Percentiles rank a stretch among this genome's conserved stretches.
phyloP scores from a whole-genome alignment of 495 filamentous ascomycete genomes.

The Talaromyces ruber region DNA sequence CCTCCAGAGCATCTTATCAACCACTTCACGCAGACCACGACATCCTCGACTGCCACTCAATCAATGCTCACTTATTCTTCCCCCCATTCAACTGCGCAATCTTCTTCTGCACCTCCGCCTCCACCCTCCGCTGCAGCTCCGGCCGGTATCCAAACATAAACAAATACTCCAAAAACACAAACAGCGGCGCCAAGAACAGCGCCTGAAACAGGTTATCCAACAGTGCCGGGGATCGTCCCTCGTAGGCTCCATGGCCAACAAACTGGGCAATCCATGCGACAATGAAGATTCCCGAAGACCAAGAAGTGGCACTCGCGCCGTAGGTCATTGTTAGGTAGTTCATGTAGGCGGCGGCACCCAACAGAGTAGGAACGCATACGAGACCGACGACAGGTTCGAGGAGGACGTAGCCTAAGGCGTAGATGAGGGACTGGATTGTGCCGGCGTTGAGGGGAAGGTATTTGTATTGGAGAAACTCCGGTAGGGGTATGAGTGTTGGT shows the following conservation, averaged over 20 bases:
- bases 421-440: constrained; percentile 63
- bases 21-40: neutral
- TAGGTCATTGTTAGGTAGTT: constrained; percentile 68
- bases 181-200: constrained; percentile 90
- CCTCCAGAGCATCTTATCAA: neutral
- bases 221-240: constrained; percentile 78
- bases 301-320: constrained; percentile 58
- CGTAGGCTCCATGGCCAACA: constrained; percentile 82
- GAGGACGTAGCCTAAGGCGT: constrained; percentile 75
- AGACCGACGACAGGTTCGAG: constrained; percentile 88
- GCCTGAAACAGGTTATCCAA: constrained; percentile 89
- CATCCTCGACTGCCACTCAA: neutral
- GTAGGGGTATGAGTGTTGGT: constrained; percentile 61
- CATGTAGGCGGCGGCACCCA: constrained; percentile 59
- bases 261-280: constrained; percentile 85
- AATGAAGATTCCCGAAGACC: constrained; percentile 57
- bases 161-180: constrained; percentile 93
- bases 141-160: constrained; percentile 88
- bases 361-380: constrained; percentile 60
- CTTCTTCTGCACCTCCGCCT: constrained; percentile 64
- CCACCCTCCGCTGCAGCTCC: constrained; percentile 71
- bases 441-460: constrained; percentile 76
- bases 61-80: constrained; percentile 13
- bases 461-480: constrained; percentile 57
- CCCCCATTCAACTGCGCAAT: constrained; percentile 30